Percentiles rank a stretch among this genome's conserved stretches.
Evolutionary conservation across 345 rosid species (phyloP).

Genomic region (Streptanthus diversifolius): DNA sequence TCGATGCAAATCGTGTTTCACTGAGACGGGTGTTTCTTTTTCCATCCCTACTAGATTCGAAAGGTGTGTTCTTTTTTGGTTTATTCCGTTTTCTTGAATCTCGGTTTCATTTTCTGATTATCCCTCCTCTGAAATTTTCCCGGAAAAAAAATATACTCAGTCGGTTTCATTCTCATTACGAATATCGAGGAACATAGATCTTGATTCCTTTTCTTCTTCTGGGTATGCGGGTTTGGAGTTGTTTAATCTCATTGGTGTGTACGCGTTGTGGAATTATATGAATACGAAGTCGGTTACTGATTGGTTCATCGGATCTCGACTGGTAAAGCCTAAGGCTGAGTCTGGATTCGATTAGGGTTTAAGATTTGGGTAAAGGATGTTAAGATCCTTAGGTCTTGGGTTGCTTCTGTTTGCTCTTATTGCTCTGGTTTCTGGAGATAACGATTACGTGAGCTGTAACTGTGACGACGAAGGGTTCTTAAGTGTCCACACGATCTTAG

Average conservation of each 20-base stretch:
- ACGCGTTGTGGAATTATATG: slow-evolving; percentile 21
- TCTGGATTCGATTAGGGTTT: slow-evolving; percentile 36
- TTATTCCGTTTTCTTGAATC: background rate
- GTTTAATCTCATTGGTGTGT: slow-evolving; percentile 23
- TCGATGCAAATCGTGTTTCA: slow-evolving; percentile 24
- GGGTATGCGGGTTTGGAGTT: slow-evolving; percentile 22
- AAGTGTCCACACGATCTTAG: slow-evolving; percentile 62
- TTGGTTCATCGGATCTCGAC: slow-evolving; percentile 28
- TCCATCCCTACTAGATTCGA: slow-evolving; percentile 4
- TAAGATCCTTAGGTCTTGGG: slow-evolving; percentile 56
- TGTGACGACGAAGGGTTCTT: slow-evolving; percentile 87
- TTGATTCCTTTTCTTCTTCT: slow-evolving; percentile 17
- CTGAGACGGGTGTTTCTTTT: slow-evolving; percentile 21
- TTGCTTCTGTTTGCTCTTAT: slow-evolving; percentile 44
- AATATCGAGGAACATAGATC: slow-evolving; percentile 29
- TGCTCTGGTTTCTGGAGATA: slow-evolving; percentile 51
- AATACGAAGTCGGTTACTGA: background rate
- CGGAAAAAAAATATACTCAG: background rate
- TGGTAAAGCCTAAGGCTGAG: background rate
- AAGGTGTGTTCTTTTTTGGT: slow-evolving; percentile 19
- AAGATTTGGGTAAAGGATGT: slow-evolving; percentile 40
- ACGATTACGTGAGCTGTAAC: slow-evolving; percentile 55
- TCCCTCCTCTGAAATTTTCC: slow-evolving; percentile 12
- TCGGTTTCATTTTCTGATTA: background rate
- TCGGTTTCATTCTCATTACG: background rate